Percentiles rank a stretch among this genome's conserved stretches.
Evolutionary conservation across 1,139 yeast species (phyloP).

Genomic region (Hansenula lynferdii): DNA sequence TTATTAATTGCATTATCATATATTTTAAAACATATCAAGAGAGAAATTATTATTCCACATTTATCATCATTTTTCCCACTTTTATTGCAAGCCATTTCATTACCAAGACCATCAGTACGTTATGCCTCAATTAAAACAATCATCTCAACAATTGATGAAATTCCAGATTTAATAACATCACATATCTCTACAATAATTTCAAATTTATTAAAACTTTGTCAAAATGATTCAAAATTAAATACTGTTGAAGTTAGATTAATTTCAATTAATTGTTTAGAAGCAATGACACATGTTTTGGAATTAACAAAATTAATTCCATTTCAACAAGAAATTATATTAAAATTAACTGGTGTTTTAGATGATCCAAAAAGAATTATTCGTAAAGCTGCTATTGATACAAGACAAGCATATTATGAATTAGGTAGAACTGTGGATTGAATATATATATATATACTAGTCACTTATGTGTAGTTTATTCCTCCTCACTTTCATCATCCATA

Average conservation of each 20-base stretch:
- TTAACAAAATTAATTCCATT: constrained; percentile 44
- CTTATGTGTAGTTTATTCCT: too few species aligned
- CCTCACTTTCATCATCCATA: constrained; percentile 41
- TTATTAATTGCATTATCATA: constrained; percentile 64
- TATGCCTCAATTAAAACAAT: constrained; percentile 56
- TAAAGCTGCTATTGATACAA: constrained; percentile 67
- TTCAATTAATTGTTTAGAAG: constrained; percentile 51
- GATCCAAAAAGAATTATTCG: constrained; percentile 75
- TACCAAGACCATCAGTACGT: constrained; percentile 40
- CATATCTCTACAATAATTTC: constrained; percentile 58
- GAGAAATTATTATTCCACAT: constrained; percentile 56
- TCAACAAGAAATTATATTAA: constrained; percentile 43
- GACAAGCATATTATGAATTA: constrained; percentile 67
- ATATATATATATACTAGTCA: too few species aligned
- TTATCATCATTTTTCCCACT: constrained; percentile 64
- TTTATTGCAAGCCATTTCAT: constrained; percentile 57
- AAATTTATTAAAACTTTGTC: constrained; percentile 32
- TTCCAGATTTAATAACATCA: constrained; percentile 42
- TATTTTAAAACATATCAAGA: constrained; percentile 61
- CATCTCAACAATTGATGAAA: constrained; percentile 48
- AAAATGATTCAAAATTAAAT: constrained; percentile 21
- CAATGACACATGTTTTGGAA: constrained; percentile 35
- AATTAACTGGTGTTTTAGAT: constrained; percentile 53
- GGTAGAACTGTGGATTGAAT: constrained; percentile 21
- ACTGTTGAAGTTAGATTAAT: constrained; percentile 47